A percentile compares a stretch with the other conserved stretches of the same genome.
These are phyloP conservation scores for Rossbeevera mucosa DNA, from an alignment of 768 basidiomycete genomes.

Conservation along the genomic window DNA sequence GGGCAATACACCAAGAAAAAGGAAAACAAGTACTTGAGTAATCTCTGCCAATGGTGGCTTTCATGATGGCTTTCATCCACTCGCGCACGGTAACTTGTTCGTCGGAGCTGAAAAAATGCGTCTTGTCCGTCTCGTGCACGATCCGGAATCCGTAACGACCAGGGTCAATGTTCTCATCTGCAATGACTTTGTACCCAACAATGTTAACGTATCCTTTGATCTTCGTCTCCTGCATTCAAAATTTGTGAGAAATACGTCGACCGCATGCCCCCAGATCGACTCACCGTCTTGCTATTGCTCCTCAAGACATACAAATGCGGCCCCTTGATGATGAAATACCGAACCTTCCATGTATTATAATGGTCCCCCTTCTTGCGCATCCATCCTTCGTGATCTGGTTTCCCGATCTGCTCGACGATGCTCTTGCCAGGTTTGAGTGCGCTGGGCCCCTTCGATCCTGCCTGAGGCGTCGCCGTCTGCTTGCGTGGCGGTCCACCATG, in stretches of 20 bases:
- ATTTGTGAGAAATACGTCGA: background rate
- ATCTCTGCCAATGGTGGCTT: conserved; percentile 93
- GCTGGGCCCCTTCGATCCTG: conserved; percentile 26
- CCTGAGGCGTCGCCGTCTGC: conserved; percentile 38
- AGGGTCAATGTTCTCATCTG: conserved; percentile 88
- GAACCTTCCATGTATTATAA: conserved; percentile 87
- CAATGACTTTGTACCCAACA: conserved; percentile 84
- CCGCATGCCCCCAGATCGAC: background rate
- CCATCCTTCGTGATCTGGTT: conserved; percentile 87
- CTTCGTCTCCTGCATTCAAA: conserved; percentile 65
- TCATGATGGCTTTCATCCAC: conserved; percentile 99
- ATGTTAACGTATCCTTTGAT: conserved; percentile 97
- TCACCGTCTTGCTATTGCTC: conserved; percentile 55
- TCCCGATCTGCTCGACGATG: conserved; percentile 87
- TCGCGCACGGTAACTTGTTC: conserved; percentile 83
- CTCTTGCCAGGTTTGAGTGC: conserved; percentile 58
- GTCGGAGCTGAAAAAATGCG: conserved; percentile 89
- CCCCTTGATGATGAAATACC: conserved; percentile 93
- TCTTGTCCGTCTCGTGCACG: conserved; percentile 80
- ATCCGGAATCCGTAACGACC: conserved; percentile 95
- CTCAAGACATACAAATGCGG: conserved; percentile 84
- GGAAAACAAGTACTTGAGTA: conserved; percentile 66
- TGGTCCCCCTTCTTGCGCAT: conserved; percentile 94
- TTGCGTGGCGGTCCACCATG: conserved; percentile 51
- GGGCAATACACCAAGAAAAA: background rate